Percentiles rank a stretch among this genome's conserved stretches.
Conservation (phyloP, 371 early-diverging fungal species). For the Mortierella sp. region DNA sequence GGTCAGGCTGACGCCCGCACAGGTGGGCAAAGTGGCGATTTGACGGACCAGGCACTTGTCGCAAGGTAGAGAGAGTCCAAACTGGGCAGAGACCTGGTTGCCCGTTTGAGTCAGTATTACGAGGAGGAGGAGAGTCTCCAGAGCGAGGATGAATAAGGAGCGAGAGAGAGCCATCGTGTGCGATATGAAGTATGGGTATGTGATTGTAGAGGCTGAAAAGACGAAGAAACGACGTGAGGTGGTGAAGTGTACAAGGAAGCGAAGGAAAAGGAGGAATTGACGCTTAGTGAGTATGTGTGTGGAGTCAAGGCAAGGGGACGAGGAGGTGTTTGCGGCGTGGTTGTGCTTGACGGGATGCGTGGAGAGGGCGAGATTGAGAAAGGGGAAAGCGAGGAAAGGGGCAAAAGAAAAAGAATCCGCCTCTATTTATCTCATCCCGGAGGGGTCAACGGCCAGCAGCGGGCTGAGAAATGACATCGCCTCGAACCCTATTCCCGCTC, state of each 20-base stretch:
- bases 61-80: conserved; percentile 41
- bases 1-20: conserved; percentile 33
- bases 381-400: background rate
- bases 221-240: background rate
- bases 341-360: no score
- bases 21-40: conserved; percentile 25
- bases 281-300: background rate
- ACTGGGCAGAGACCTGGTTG: conserved; percentile 34
- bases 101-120: conserved; percentile 10
- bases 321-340: background rate
- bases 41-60: conserved; percentile 32
- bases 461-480: conserved; percentile 1
- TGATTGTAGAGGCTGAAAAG: background rate
- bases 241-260: background rate
- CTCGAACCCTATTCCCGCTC: conserved; percentile 5
- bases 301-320: background rate
- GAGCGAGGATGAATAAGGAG: background rate
- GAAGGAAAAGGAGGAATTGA: background rate
- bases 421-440: background rate
- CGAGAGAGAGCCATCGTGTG: conserved; percentile 22
- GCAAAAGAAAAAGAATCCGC: background rate
- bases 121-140: conserved; percentile 20
- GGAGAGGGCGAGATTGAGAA: background rate
- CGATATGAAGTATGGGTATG: background rate
- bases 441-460: no score